Base-by-base conservation (phyloP, 768 basidiomycete genomes). In the Hericium erinaceus region DNA sequence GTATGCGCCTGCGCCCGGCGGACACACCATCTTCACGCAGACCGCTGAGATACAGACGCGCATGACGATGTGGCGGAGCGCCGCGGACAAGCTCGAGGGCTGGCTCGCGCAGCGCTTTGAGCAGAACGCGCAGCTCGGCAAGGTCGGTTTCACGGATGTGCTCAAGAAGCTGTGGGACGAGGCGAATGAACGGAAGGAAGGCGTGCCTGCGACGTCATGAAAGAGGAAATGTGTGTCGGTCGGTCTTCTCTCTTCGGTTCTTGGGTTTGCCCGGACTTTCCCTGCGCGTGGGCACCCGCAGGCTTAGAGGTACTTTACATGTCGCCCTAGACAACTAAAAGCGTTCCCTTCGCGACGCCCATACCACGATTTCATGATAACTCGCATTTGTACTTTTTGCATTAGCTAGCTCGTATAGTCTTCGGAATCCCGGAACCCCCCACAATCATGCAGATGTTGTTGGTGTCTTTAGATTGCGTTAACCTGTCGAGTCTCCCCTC, bases 21-120 rank as follows among this genome's bases (percentile, higher is more conserved):
- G 77, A 51, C 77, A 80, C 50, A 97, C 93, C 9, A 66, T 77
- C 28, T 98, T 98, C 69, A 69, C 75, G 4, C 95, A 97, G 70
- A 92, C 92, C n/a, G 95, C 95, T 2, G 87, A 94, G 72, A 84
- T 98, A 56, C 89, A 92, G 68, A 81, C 90, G 2, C 82, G 90
- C 56, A 80, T 89, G 81, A 75, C 81, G 2, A 73, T 91, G 56
- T 92, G 91, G 89, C 78, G 88, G 65, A 81, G 80, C 38, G 82
- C 91, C 51, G 88, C 92, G 7, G 87, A 92, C 69, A 80, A 82
- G 62, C 75, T 98, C 41, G 95, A 98, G 74, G 77, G 75, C 64
- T 93, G 89, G 83, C 81, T 93, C 54, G 84, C 86, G 24, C 84
- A 94, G 71, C 80, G 93, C 58, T 97, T 98, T 64, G 87, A 90